Evolutionary conservation across 2,329 filamentous ascomycete genomes (phyloP), one percentile per base, ranked within the genome.

Genomic region (Fusarium buxicola): DNA sequence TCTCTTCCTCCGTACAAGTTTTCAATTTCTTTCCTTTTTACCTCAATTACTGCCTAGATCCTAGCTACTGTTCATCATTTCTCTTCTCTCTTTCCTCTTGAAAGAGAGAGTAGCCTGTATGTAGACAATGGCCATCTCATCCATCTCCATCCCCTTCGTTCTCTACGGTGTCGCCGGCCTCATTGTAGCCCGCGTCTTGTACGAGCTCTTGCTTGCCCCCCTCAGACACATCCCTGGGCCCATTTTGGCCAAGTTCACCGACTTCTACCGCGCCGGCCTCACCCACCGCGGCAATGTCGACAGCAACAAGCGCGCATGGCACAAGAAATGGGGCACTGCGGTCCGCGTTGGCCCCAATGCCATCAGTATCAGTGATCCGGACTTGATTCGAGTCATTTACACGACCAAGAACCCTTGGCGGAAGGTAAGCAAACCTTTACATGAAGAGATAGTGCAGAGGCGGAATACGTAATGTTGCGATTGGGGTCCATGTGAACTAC

Each of bases 311-410:
- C 58, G 53, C 12, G 30, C 28, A 8, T 65, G 62, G 62, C 62
- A 65, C 32, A 44, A 7, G 18, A 66, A 18, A 65, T 65, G 58
- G 61, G 62, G 62, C 4, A 18, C 39, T 41, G 58, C 62, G 6
- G 62, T 65, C 2, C 48, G 62, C 5, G 58, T 65, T 18, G 62
- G 62, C 2, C 62, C 62, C 15, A 63, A 63, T 49, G 58, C 62
- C 1, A 35, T 65, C 15, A 65, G 62, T 32, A 66, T 65, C 6
- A 55, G 62, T 40, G 58, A 65, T 13, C 62, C 62, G 5, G 49
- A 66, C 18, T 18, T 65, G n/a, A 66, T 65, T 13, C 30, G 40
- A 24, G 61, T 63, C 7, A 65, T 66, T 7, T 65, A 65, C 15
- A 65, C 45, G 0, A 59, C 62, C 1, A 52, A 55, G 36, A 63